phyloP scores from a whole-genome alignment of 257 asterid species.

The Nicotiana undulata region DNA sequence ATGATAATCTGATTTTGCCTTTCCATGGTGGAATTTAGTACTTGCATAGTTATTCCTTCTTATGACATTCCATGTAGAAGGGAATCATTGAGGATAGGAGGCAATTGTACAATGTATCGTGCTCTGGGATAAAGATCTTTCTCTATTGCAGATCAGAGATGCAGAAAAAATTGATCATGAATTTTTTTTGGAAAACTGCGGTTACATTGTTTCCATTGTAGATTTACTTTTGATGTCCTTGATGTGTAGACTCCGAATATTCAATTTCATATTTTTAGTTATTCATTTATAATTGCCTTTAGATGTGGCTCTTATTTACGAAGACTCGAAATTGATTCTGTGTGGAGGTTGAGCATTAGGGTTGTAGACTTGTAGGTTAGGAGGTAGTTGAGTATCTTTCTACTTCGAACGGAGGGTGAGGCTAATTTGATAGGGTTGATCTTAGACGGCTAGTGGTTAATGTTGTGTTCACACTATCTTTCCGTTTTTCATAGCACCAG shows the following conservation, averaged over 20 bases:
- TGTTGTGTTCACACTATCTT: no score
- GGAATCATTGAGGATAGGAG: background rate
- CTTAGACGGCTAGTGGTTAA: no score
- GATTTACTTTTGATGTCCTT: background rate
- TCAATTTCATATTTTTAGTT: background rate
- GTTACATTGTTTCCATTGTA: background rate
- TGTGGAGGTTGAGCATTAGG: background rate
- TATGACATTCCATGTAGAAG: background rate
- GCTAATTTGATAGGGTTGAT: no score
- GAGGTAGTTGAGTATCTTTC: no score
- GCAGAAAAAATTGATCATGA: background rate
- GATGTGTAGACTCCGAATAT: background rate
- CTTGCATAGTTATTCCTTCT: background rate
- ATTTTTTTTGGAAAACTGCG: background rate
- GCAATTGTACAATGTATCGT: background rate
- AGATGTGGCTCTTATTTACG: background rate
- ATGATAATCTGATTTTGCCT: background rate
- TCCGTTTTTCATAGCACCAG: no score
- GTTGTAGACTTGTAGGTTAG: no score
- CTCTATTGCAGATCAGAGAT: background rate
- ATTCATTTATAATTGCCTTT: background rate
- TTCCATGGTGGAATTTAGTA: background rate
- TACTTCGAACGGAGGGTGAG: no score
- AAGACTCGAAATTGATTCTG: background rate
- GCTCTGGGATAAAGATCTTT: background rate